Base-by-base conservation (phyloP, 495 filamentous ascomycete species). In the Cairneyella variabilis region DNA sequence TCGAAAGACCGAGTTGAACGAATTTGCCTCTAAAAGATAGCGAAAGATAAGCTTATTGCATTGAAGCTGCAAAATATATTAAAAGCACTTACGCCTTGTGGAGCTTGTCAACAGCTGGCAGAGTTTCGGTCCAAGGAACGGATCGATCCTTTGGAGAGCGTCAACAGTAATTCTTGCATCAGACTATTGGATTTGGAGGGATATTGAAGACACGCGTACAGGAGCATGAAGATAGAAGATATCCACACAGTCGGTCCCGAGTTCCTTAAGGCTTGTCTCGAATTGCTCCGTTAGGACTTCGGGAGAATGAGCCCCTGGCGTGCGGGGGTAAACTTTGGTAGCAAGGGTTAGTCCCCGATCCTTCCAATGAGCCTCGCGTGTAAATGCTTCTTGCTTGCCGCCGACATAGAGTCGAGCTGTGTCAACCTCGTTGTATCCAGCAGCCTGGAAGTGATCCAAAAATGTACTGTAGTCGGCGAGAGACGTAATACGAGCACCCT, bases 201-300 rank as follows among this genome's bases (percentile, higher is more conserved):
- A n/a, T n/a, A n/a, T n/a, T n/a, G n/a, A n/a, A n/a, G n/a, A n/a
- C 16, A 0, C 20, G 32, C 58, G 22, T 40, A 61, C 58, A 3
- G 91, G 76, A 3, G 89, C 90, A 67, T 96, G 91, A 8, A 96
- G 75, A 56, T 96, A 96, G 68, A 88, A 87, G 44, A 95, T 88
- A 64, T 97, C 92, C 0, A 96, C 86, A 43, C 72, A 75, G 41
- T 95, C 80, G 1, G 88, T 84, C 8, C 80, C 80, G 26, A 96
- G 67, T 64, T 91, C 88, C 54, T 74, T 80, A 53, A 96, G 67
- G 16, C 80, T 86, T 14, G 65, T 76, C 50, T 86, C 76, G 18
- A 91, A 66, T 3, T 42, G 11, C 38, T 56, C 48, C 5, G 53
- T 56, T 48, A 62, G 48, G 18, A 43, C 34, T 6, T 62, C 53